Base-by-base conservation (phyloP, 345 rosid species). In the Syzygium jambos region DNA sequence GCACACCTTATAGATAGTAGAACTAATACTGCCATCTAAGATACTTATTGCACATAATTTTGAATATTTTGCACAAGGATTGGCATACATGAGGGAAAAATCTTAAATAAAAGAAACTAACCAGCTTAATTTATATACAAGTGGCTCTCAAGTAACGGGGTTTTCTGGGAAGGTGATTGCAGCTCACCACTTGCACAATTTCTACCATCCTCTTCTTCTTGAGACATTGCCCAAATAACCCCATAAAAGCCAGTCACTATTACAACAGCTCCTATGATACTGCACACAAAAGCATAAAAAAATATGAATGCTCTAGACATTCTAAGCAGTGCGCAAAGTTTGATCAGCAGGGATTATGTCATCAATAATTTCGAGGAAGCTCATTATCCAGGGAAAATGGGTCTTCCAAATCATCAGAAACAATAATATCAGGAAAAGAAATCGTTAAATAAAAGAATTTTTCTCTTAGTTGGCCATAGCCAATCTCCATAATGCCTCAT, bases 181-280 rank as follows among this genome's bases (percentile, higher is more conserved):
- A 38, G 86, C 51, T 85, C 52, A 2, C 21, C 86, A 54, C 6
- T 54, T 61, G n/a, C 11, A 30, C 49, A 27, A 2, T 19, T 78
- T 85, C 84, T 53, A 61, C 5, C 51, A 27, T 90, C 85, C 46
- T 65, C 87, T 63, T 91, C 90, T 78, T 91, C 93, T 85, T 90
- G 85, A 89, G 91, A 90, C 65, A 88, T 91, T 14, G 93, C 93
- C 95, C 93, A 92, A 13, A 91, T 89, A 29, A 94, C 94, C 27
- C 94, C 94, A 82, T 93, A 94, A 88, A 94, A 93, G 55, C 96
- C 96, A 1, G 87, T 91, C 21, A 92, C 93, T 56, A 92, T 91
- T 84, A 92, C 59, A 46, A 89, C 53, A 78, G 94, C 92, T 86
- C 94, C 95, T 46, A 59, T 22, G 43, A 85, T 16, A 59, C 38